Conservation (phyloP, 768 basidiomycete genomes). For the Suillus spraguei region DNA sequence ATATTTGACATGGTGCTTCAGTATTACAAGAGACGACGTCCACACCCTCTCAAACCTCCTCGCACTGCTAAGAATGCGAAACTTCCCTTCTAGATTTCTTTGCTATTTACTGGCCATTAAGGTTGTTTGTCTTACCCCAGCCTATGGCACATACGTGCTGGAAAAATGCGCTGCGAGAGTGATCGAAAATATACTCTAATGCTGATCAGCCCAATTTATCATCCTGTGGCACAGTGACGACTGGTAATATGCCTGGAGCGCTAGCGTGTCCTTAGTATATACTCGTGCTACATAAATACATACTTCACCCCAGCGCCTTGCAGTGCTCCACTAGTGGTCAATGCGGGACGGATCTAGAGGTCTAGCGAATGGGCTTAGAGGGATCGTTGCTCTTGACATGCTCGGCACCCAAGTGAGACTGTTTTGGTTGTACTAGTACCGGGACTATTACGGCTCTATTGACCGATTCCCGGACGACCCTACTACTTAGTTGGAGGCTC, state of each 20-base stretch:
- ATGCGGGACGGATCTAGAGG: not conserved
- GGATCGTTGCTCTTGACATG: not conserved
- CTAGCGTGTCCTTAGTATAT: not conserved
- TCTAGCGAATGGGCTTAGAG: not conserved
- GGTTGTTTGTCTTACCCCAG: not conserved
- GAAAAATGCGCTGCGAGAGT: not conserved
- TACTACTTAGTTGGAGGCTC: not conserved
- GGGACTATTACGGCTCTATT: not conserved
- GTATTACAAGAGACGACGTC: conserved; percentile 43
- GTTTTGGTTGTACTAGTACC: not conserved
- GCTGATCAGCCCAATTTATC: not conserved
- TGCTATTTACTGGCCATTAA: not conserved
- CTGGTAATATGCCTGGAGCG: not conserved
- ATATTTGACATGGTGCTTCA: conserved; percentile 12
- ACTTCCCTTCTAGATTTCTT: conserved; percentile 54
- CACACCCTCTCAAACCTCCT: conserved; percentile 60
- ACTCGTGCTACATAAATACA: no score
- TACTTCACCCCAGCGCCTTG: no score
- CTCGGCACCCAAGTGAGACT: not conserved
- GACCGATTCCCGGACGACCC: not conserved
- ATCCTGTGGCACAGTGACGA: not conserved
- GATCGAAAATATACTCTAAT: not conserved
- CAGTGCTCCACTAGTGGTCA: not conserved
- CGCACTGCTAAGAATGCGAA: conserved; percentile 50
- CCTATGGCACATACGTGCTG: not conserved